phyloP scores from a whole-genome alignment of 768 basidiomycete genomes.

The Dioszegia crocea region DNA sequence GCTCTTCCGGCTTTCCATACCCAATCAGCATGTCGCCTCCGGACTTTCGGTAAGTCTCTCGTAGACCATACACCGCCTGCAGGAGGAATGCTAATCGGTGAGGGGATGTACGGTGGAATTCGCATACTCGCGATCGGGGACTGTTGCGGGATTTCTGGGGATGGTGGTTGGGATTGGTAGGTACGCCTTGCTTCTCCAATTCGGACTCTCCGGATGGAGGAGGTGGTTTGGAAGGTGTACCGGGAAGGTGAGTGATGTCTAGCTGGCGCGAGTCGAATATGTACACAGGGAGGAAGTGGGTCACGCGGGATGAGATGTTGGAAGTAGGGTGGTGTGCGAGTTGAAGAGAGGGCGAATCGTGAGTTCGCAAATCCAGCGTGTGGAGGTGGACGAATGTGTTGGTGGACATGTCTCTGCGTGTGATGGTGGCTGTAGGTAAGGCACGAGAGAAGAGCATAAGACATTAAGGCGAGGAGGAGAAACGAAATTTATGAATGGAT shows the following conservation, averaged over 20 bases:
- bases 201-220: slow-evolving; percentile 17
- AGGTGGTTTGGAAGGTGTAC: slow-evolving; percentile 29
- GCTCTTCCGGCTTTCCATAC: slow-evolving; percentile 50
- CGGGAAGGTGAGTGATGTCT: slow-evolving; percentile 48
- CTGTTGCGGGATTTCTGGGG: slow-evolving; percentile 14
- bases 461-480: neutral
- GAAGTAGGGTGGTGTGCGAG: slow-evolving; percentile 32
- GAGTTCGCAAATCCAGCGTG: slow-evolving; percentile 40
- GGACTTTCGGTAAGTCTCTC: slow-evolving; percentile 31
- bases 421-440: neutral
- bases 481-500: no score
- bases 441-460: neutral
- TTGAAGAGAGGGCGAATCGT: slow-evolving; percentile 41
- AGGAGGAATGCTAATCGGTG: slow-evolving; percentile 48
- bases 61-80: slow-evolving; percentile 49
- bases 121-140: slow-evolving; percentile 26
- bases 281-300: slow-evolving; percentile 52
- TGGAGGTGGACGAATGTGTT: slow-evolving; percentile 43
- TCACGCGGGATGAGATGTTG: slow-evolving; percentile 33
- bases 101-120: slow-evolving; percentile 33
- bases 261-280: slow-evolving; percentile 52
- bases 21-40: slow-evolving; percentile 50
- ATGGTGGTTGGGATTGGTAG: slow-evolving; percentile 14
- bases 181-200: slow-evolving; percentile 13
- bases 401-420: neutral